These are phyloP conservation scores for Leishmania mexicana DNA, from an alignment of 208 protist species.

Conservation along the genomic window DNA sequence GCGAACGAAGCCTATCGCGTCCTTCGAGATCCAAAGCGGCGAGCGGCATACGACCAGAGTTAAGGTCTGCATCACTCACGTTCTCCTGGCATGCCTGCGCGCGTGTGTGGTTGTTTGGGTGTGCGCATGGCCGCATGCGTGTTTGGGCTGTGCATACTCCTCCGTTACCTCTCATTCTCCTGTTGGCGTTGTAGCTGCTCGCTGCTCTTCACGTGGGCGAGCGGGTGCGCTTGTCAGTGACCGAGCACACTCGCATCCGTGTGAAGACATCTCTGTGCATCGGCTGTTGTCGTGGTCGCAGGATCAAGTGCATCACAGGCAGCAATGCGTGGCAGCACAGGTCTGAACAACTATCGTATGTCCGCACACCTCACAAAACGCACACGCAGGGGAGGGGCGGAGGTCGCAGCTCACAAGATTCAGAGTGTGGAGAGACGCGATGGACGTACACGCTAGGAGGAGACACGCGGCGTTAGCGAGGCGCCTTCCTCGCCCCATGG, in stretches of 20 bases:
- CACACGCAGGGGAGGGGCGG: not conserved
- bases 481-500: not conserved
- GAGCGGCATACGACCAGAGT: slow-evolving; percentile 94
- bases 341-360: not conserved
- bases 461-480: not conserved
- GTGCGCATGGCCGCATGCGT: not conserved
- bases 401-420: not conserved
- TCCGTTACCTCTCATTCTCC: not conserved
- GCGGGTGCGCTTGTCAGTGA: not conserved
- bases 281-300: no score
- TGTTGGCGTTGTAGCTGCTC: not conserved
- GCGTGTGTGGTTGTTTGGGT: not conserved
- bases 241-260: not conserved
- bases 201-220: not conserved
- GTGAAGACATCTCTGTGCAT: not conserved
- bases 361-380: not conserved
- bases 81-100: not conserved
- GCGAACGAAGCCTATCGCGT: slow-evolving; percentile 97
- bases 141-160: not conserved
- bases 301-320: not conserved
- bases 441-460: not conserved
- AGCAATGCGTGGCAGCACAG: not conserved
- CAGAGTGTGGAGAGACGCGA: not conserved
- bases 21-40: slow-evolving; percentile 95
- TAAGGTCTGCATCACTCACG: not conserved